Base-by-base conservation (phyloP, 1,284 basidiomycete genomes). In the Testicularia cyperi region DNA sequence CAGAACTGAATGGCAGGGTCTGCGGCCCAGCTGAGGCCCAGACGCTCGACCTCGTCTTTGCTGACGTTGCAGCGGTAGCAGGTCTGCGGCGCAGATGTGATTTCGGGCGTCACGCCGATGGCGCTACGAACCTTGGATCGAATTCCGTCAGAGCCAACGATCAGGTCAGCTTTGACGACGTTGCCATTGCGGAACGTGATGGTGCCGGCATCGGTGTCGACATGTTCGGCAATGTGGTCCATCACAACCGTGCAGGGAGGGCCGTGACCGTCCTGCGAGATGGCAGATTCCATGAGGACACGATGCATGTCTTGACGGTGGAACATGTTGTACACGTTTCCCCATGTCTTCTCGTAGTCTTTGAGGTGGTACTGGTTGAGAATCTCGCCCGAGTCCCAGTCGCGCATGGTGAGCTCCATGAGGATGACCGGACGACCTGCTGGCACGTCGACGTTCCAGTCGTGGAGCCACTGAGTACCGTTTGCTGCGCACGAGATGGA, bases 141-240 rank as follows among this genome's bases (percentile, higher is more conserved):
- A 13, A 77, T 74, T 6, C 85, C 85, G 60, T 86, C 85, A 0
- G 85, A 84, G 15, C 84, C 85, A 26, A 87, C 76, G 37, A 86
- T 79, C n/a, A 86, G 78, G 61, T 86, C 82, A 7, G 80, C 83
- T 2, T 63, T 51, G 31, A 85, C 43, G 13, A 74, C 72, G 40
- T 81, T 79, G 7, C 84, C 83, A 4, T 79, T 79, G 9, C 78
- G 74, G 12, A 85, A 72, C 0, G 65, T 79, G 16, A 82, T 72
- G 16, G 42, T 42, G 46, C 79, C 34, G 32, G 65, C 41, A 7
- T 72, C 73, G 69, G 76, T 51, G 44, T 72, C 61, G 43, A 75
- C 46, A 55, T 65, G 35, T 54, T 72, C 70, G 2, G 81, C 80
- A 25, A 69, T 72, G 6, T 78, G 68, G 20, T 79, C 78, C 47